Base-by-base conservation (phyloP, 305 asterid genomes). In the Fraxinus angustifolia region DNA sequence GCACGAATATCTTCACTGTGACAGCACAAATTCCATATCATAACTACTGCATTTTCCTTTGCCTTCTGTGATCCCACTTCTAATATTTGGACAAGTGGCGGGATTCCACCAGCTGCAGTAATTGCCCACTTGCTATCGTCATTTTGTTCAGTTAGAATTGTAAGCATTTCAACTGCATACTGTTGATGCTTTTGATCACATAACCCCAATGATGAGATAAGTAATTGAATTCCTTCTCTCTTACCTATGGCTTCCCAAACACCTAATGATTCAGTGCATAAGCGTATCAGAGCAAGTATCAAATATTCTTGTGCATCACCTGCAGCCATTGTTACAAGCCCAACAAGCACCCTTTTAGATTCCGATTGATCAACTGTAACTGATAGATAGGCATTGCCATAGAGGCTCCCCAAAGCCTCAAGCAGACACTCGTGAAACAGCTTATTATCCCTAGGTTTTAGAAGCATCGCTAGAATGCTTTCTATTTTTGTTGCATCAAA, bases 111-210 rank as follows among this genome's bases (percentile, higher is more conserved):
- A 77, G 97, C 97, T 31, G 97, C 97, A 53, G 98, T 94, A 84
- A 94, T 90, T 73, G 98, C 97, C 98, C 98, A 94, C 87, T 92
- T 94, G 94, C 97, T 92, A 86, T 94, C 98, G 79, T 92, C 97
- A 83, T 86, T 89, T 85, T 92, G 94, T 87, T 90, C 91, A 14
- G 91, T 91, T 76, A 94, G 90, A 83, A 94, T 92, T 23, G 89
- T 89, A 58, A 94, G 92, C 92, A 94, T 84, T 87, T 86, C 91
- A 79, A 91, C 98, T 62, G 96, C 92, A 33, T 84, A 92, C 85
- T 94, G 97, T 89, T 93, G 98, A 85, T 94, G 93, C 35, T 89
- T 91, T 82, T 92, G 95, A 78, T 91, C 84, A 77, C 97, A 91
- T 87, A 94, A 84, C 58, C 97, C 97, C 85, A 93, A 86, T 42